A percentile compares a stretch with the other conserved stretches of the same genome.
Conservation (phyloP, 768 basidiomycete genomes). For the Amanita brunnescens region DNA sequence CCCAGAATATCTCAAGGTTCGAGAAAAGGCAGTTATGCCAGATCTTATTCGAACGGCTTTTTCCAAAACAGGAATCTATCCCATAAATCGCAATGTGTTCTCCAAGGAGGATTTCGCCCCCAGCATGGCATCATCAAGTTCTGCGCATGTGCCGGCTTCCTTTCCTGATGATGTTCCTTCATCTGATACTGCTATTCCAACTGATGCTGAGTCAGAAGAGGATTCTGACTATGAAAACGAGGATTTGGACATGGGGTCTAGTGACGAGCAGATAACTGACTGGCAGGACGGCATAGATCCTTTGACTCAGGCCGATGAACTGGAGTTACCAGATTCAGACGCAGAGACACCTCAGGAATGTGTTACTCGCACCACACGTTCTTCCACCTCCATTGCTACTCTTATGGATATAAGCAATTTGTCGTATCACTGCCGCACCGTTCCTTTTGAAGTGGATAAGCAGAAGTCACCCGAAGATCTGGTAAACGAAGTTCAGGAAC, state of each 20-base stretch:
- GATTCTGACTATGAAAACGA: too few species aligned
- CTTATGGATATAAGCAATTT: not conserved
- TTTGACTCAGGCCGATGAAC: too few species aligned
- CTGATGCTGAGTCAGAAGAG: not conserved
- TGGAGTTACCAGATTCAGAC: not conserved
- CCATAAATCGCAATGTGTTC: slow-evolving; percentile 6
- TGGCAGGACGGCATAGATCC: too few species aligned
- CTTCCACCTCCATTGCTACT: not conserved
- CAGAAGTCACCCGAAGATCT: not conserved
- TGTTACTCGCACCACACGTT: not conserved
- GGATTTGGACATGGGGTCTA: not conserved
- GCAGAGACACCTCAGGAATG: not conserved
- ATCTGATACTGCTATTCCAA: not conserved
- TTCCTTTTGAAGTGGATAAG: not conserved
- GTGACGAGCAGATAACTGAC: not conserved
- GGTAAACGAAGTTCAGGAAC: not conserved
- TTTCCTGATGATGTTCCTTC: not conserved
- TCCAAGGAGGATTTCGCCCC: slow-evolving; percentile 15
- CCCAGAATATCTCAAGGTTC: slow-evolving; percentile 21
- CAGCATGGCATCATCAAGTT: slow-evolving; percentile 7
- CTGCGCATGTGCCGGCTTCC: not conserved
- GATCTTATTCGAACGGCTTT: slow-evolving; percentile 15
- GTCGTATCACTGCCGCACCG: not conserved
- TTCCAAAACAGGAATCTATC: slow-evolving; percentile 9
- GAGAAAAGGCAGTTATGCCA: slow-evolving; percentile 10